Evolutionary conservation across 73 alveolate species (phyloP), one percentile per base, ranked within the genome.

Genomic region (Paramecium biaurelia): DNA sequence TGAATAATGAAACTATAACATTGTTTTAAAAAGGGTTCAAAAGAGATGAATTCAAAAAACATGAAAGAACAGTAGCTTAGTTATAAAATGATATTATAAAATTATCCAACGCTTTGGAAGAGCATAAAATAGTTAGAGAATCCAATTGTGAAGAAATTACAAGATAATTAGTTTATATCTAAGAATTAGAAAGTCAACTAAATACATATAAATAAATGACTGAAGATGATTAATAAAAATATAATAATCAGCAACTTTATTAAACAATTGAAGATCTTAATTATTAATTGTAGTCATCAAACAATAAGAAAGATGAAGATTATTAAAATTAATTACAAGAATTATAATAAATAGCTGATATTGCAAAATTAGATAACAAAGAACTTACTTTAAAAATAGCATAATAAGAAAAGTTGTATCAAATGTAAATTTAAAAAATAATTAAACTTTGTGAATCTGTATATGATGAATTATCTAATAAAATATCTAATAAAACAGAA

Each of bases 11-110:
- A 24, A 45, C 42, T 11, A 26, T 79, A 12, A 45, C 24, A 4
- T 41, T 30, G 56, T 79, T 38, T 79, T 47, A 79, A 47, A 79
- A 79, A 43, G 70, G 76, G 6, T 41, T 37, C 87, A 74, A 74
- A 34, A 74, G 35, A 74, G 72, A 79, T 79, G 56, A 79, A 79
- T 79, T 79, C 32, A 79, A 79, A 45, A 41, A 79, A 8, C 56
- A 79, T 79, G 90, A 79, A 79, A 38, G 49, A 47, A 79, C 56
- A 12, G 56, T 79, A 24, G 90, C 90, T 12, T 38, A 79, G n/a
- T 79, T 79, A 18, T 15, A 79, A 8, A 47, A 45, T 24, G 90
- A 79, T 79, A 79, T 79, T 47, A 20, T 30, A 2, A 79, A 79
- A 79, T 79, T 79, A 15, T 23, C 76, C 28, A 41, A 38, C 20